Evolutionary conservation across 495 filamentous ascomycete species (phyloP), one percentile per base, ranked within the genome.

Genomic region (Clohesyomyces aquaticus): DNA sequence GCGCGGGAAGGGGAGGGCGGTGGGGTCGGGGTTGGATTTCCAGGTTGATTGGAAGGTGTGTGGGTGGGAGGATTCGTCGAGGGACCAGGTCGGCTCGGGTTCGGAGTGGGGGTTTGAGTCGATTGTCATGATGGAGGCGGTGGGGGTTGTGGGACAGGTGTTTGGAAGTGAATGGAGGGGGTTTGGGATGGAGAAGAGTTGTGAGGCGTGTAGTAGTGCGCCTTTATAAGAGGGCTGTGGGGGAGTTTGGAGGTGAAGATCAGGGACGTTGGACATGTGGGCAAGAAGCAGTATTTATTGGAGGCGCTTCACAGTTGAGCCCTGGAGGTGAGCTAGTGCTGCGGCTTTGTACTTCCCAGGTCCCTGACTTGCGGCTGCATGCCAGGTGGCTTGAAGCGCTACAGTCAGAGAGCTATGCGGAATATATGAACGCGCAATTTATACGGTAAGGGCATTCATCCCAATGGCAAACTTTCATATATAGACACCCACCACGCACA

Each of bases 1-100:
- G 26, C 52, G 58, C n/a, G 63, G 60, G 51, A 64, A 64, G 22
- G 66, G 60, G 27, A 64, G 60, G 11, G 66, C 49, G 55, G 60
- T 68, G 25, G 65, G 65, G 54, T 67, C 59, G 1, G 65, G 52
- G 46, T 67, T 53, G 58, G 8, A 1, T 19, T 47, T 62, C 65
- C 65, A 67, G 43, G 38, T 59, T 35, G 18, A 26, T 53, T 63
- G 65, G 53, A 67, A 67, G 53, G 45, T 53, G 22, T 49, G 6
- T 3, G 65, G 65, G 35, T 47, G 35, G 3, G 61, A 65, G n/a
- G n/a, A n/a, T n/a, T n/a, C n/a, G n/a, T n/a, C 26, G n/a, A n/a
- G n/a, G n/a, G n/a, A n/a, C n/a, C n/a, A n/a, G n/a, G n/a, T n/a
- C n/a, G n/a, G n/a, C n/a, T n/a, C n/a, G n/a, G n/a, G n/a, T n/a